A percentile compares a stretch with the other conserved stretches of the same genome.
phyloP scores from a whole-genome alignment of 2,329 filamentous ascomycete genomes.

The Dothistroma pini region DNA sequence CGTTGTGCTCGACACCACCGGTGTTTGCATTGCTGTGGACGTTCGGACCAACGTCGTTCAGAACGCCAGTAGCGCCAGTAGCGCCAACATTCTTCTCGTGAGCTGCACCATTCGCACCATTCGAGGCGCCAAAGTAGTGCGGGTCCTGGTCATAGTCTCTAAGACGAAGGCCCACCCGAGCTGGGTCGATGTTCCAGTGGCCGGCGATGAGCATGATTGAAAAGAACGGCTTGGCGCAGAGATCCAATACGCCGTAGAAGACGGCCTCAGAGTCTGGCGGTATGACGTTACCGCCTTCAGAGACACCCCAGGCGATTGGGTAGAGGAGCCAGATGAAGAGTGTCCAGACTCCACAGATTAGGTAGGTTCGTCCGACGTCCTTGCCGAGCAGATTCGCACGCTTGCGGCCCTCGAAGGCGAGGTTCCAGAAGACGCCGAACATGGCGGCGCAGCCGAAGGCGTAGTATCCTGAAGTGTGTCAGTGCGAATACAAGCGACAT shows the following conservation, averaged over 20 bases:
- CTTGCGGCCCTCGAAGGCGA: conserved; percentile 47
- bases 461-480: conserved; percentile 33
- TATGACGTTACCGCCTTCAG: conserved; percentile 60
- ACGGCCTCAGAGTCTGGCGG: conserved; percentile 61
- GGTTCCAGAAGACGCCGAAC: conserved; percentile 49
- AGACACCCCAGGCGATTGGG: conserved; percentile 58
- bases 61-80: not conserved
- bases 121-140: not conserved
- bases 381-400: conserved; percentile 52
- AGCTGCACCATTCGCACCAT: not conserved
- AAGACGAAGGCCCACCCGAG: conserved; percentile 49
- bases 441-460: conserved; percentile 42
- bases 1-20: not conserved
- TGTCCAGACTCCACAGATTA: conserved; percentile 51
- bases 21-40: not conserved
- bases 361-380: conserved; percentile 49
- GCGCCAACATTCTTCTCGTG: not conserved
- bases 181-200: conserved; percentile 56
- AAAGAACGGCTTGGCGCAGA: conserved; percentile 60
- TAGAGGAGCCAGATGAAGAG: conserved; percentile 58
- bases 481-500: not conserved
- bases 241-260: conserved; percentile 63
- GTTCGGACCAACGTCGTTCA: not conserved
- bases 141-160: conserved; percentile 29
- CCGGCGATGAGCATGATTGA: conserved; percentile 55